phyloP scores from a whole-genome alignment of 306 rosid species.

The Delonix regia region DNA sequence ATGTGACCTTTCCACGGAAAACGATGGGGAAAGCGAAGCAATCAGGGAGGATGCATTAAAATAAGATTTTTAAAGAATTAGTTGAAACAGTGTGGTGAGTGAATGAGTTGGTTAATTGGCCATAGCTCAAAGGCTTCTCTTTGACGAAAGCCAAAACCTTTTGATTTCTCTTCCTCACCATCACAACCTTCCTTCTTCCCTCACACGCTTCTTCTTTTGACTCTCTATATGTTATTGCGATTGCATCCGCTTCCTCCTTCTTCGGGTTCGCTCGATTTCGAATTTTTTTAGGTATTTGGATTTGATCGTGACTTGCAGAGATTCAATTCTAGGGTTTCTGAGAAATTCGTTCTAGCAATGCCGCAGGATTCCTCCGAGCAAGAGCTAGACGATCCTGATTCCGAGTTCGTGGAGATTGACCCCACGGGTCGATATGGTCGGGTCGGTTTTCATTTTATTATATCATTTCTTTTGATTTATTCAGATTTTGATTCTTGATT shows the following conservation, averaged over 20 bases:
- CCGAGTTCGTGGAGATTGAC: conserved; percentile 85
- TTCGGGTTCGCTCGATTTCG: background rate
- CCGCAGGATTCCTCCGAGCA: conserved; percentile 67
- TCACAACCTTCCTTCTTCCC: background rate
- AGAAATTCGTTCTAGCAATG: conserved; percentile 49
- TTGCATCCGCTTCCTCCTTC: background rate
- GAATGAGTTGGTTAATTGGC: background rate
- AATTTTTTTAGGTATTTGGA: background rate
- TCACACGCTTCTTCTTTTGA: background rate
- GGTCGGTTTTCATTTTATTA: conserved; percentile 51
- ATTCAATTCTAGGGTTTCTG: background rate
- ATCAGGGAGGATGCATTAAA: conserved; percentile 1
- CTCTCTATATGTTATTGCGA: too few relatives aligned
- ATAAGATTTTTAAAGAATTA: background rate
- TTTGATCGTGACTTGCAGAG: background rate
- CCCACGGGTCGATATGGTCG: conserved; percentile 92
- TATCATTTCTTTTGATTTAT: background rate
- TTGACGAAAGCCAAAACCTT: background rate
- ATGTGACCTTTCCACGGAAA: background rate
- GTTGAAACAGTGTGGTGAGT: conserved; percentile 18
- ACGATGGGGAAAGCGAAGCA: background rate
- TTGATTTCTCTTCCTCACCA: background rate
- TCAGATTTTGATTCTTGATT: background rate
- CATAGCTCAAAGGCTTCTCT: background rate
- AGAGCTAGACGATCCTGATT: conserved; percentile 66